These are phyloP conservation scores for Pulveroboletus sp. DNA, from an alignment of 768 basidiomycete genomes.

Conservation along the genomic window DNA sequence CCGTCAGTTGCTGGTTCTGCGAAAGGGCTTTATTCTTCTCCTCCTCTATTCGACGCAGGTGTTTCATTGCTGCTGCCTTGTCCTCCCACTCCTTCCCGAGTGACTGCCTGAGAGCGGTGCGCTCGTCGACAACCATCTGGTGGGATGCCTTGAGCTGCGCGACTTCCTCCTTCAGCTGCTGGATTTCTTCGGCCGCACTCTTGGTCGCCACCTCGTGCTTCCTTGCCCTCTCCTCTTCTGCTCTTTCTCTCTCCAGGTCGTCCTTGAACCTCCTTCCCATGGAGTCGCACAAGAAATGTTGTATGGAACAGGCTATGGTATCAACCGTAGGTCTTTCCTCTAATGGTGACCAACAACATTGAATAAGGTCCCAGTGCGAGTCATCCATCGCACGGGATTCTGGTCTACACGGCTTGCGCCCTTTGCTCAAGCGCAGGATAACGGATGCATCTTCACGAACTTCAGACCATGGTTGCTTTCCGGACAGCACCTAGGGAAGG, in stretches of 20 bases:
- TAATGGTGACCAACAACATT: not conserved
- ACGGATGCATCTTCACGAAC: not conserved
- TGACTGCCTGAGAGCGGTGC: slow-evolving; percentile 7
- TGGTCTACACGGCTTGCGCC: not conserved
- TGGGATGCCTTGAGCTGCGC: slow-evolving; percentile 6
- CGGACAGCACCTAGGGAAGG: slow-evolving; percentile 22
- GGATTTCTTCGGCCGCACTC: slow-evolving; percentile 13
- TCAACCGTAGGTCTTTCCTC: not conserved
- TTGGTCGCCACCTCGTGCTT: slow-evolving; percentile 15
- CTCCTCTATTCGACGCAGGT: too few relatives aligned
- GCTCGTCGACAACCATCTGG: slow-evolving; percentile 11
- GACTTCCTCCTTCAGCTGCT: slow-evolving; percentile 18
- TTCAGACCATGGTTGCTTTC: slow-evolving; percentile 3
- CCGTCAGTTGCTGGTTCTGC: too few relatives aligned
- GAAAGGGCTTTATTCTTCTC: too few relatives aligned
- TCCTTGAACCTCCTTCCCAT: slow-evolving; percentile 14
- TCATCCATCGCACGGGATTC: not conserved
- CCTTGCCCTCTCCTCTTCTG: slow-evolving; percentile 8
- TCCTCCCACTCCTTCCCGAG: too few relatives aligned
- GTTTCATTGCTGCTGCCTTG: too few relatives aligned
- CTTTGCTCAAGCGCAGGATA: slow-evolving; percentile 9
- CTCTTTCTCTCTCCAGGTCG: slow-evolving; percentile 19
- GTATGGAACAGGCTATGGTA: not conserved
- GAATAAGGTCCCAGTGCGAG: slow-evolving; percentile 1
- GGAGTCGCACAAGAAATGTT: not conserved